These are phyloP conservation scores for Trichoderma sp. DNA, from an alignment of 2,329 filamentous ascomycete genomes.

Conservation along the genomic window DNA sequence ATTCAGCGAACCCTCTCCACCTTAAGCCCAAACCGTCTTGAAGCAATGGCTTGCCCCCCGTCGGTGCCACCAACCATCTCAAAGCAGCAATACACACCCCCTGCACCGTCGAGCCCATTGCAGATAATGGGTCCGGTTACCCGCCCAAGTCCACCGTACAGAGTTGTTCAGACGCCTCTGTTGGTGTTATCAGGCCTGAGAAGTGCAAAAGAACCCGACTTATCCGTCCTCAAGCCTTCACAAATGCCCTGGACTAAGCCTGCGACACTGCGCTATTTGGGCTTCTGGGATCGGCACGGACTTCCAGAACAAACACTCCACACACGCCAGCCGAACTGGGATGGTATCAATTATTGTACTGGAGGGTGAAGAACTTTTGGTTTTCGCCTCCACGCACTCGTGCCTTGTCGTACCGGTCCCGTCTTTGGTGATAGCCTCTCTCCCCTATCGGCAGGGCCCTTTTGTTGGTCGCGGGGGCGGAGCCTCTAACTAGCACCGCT, in stretches of 20 bases:
- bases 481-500: neutral
- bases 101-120: neutral
- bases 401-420: neutral
- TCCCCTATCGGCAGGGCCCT: neutral
- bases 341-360: neutral
- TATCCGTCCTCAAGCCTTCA: neutral
- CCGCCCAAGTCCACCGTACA: neutral
- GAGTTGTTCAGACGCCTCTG: conserved; percentile 1
- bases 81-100: neutral
- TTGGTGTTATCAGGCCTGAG: neutral
- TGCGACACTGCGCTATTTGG: conserved; percentile 2
- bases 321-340: neutral
- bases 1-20: neutral
- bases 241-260: neutral
- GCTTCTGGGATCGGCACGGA: conserved; percentile 1
- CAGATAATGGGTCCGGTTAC: neutral
- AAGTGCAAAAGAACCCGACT: conserved; percentile 16
- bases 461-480: conserved; percentile 4
- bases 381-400: neutral
- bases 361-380: conserved; percentile 10
- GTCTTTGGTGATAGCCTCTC: conserved; percentile 4
- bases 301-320: conserved; percentile 9
- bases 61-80: neutral
- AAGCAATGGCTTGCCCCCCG: neutral
- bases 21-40: neutral